phyloP scores from a whole-genome alignment of 2,329 filamentous ascomycete genomes.

The Colletotrichum trifolii region DNA sequence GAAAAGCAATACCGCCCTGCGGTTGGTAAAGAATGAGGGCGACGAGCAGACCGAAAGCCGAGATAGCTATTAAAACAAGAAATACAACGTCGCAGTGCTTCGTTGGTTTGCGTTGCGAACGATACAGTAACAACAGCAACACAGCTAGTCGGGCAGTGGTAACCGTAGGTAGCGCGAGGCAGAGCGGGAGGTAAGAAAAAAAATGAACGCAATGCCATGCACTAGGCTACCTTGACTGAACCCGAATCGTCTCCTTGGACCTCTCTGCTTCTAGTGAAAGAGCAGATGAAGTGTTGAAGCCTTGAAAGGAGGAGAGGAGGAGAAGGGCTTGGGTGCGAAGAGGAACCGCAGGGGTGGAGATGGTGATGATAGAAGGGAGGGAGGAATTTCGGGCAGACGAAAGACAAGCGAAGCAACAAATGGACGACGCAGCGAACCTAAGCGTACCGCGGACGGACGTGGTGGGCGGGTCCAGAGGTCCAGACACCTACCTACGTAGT shows the following conservation, averaged over 20 bases:
- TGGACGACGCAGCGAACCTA: background rate
- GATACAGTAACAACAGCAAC: conserved; percentile 16
- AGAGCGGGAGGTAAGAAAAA: conserved; percentile 8
- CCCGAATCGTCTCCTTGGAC: conserved; percentile 34
- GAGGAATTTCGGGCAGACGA: conserved; percentile 35
- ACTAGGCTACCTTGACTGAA: conserved; percentile 13
- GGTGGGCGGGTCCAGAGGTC: conserved; percentile 13
- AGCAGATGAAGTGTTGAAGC: conserved; percentile 35
- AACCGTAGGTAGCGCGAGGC: background rate
- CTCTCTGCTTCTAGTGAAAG: conserved; percentile 39
- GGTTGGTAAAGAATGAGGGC: conserved; percentile 35
- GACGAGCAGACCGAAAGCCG: conserved; percentile 31
- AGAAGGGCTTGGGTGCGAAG: conserved; percentile 33
- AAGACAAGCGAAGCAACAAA: conserved; percentile 4
- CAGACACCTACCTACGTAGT: background rate
- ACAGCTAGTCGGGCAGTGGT: conserved; percentile 29
- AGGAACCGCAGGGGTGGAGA: conserved; percentile 34
- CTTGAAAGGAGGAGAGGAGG: conserved; percentile 33
- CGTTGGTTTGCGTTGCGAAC: conserved; percentile 3
- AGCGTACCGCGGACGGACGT: background rate
- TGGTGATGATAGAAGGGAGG: conserved; percentile 37
- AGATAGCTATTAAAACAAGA: conserved; percentile 34
- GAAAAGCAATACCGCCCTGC: conserved; percentile 37
- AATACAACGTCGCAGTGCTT: conserved; percentile 25
- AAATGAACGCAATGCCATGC: conserved; percentile 24